Conservation (phyloP, 768 basidiomycete species). For the Daedaleopsis nitida region DNA sequence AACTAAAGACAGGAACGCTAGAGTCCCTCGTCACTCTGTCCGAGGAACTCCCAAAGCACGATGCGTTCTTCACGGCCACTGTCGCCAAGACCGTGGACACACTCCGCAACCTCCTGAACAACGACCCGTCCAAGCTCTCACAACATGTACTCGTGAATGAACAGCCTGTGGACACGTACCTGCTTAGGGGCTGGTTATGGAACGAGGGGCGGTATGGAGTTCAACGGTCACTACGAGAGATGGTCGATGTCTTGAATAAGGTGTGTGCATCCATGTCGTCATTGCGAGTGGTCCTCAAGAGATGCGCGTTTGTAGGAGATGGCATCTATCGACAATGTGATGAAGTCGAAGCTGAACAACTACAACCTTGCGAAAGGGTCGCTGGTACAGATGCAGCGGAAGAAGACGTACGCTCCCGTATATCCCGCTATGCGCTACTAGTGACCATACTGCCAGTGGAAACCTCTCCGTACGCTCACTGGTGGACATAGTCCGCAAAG, state of each 20-base stretch:
- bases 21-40: slow-evolving; percentile 87
- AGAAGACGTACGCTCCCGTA: slow-evolving; percentile 71
- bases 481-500: slow-evolving; percentile 78
- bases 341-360: slow-evolving; percentile 88
- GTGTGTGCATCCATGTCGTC: slow-evolving; percentile 41
- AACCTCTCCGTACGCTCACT: slow-evolving; percentile 92
- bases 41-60: slow-evolving; percentile 92
- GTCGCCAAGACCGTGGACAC: slow-evolving; percentile 96
- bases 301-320: slow-evolving; percentile 67
- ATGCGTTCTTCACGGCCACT: slow-evolving; percentile 80
- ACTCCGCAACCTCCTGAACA: slow-evolving; percentile 85
- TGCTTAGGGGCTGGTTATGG: slow-evolving; percentile 88
- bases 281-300: not conserved
- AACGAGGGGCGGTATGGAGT: slow-evolving; percentile 89
- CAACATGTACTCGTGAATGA: slow-evolving; percentile 85
- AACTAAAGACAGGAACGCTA: slow-evolving; percentile 83
- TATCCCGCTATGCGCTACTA: not conserved
- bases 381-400: slow-evolving; percentile 89
- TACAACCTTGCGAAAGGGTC: slow-evolving; percentile 96
- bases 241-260: slow-evolving; percentile 84
- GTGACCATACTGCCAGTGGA: slow-evolving; percentile 53
- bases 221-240: slow-evolving; percentile 79
- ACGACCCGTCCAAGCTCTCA: slow-evolving; percentile 73
- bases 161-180: slow-evolving; percentile 72
- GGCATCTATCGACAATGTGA: slow-evolving; percentile 89